Percentiles rank a stretch among this genome's conserved stretches.
Conservation (phyloP, 805 yeast genomes). For the Wickerhamomyces sydowiorum region DNA sequence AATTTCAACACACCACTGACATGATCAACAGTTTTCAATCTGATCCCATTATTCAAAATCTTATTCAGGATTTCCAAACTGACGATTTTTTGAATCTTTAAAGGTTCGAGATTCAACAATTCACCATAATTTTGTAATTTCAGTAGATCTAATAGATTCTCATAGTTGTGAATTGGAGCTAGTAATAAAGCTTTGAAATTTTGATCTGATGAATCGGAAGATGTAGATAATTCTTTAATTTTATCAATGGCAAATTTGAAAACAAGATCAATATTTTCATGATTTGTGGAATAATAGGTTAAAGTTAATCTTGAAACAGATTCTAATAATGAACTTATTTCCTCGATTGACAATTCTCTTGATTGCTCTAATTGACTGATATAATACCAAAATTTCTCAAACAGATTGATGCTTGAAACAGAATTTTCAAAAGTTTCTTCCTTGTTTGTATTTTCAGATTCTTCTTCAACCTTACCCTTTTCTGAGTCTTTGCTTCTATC, state of each 20-base stretch:
- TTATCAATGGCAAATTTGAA: conserved; percentile 45
- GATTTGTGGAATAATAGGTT: conserved; percentile 58
- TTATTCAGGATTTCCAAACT: conserved; percentile 58
- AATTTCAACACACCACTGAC: conserved; percentile 56
- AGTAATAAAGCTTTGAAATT: conserved; percentile 41
- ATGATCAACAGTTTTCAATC: conserved; percentile 38
- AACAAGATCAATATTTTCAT: conserved; percentile 54
- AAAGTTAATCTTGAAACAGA: conserved; percentile 62
- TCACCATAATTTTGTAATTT: conserved; percentile 44
- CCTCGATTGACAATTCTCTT: conserved; percentile 61
- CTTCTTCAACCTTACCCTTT: conserved; percentile 5
- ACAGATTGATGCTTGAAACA: conserved; percentile 32
- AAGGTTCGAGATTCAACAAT: conserved; percentile 49
- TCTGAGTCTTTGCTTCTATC: conserved; percentile 6
- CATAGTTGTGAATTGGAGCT: conserved; percentile 40
- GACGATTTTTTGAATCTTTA: conserved; percentile 46
- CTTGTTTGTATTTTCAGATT: conserved; percentile 6
- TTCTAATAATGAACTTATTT: conserved; percentile 57
- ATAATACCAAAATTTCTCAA: conserved; percentile 63
- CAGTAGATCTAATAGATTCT: conserved; percentile 26
- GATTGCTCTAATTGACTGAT: conserved; percentile 46
- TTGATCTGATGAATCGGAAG: conserved; percentile 25
- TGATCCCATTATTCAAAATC: conserved; percentile 35
- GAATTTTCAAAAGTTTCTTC: conserved; percentile 3
- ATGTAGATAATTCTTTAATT: conserved; percentile 29